phyloP scores from a whole-genome alignment of 306 rosid species.

The Erythrophleum fordii region DNA sequence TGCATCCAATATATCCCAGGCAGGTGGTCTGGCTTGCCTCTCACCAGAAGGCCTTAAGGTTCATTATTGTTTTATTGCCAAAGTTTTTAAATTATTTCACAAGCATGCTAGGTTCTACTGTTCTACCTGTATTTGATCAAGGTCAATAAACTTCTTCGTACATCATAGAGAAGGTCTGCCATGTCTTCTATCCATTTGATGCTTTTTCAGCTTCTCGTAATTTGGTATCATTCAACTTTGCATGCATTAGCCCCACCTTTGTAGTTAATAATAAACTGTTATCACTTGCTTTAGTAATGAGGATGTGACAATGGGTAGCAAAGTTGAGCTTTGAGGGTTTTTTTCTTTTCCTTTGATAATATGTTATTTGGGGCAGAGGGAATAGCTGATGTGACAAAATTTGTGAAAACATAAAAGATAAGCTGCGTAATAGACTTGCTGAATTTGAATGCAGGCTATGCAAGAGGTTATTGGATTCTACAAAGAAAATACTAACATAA shows the following conservation, averaged over 20 bases:
- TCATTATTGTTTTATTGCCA: constrained; percentile 34
- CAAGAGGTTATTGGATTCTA: constrained; percentile 77
- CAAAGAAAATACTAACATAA: constrained; percentile 84
- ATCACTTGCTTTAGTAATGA: neutral
- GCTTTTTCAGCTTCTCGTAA: neutral
- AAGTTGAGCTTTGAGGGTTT: neutral
- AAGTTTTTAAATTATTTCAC: neutral
- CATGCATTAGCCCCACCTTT: neutral
- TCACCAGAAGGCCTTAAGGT: constrained; percentile 91
- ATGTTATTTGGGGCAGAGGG: neutral
- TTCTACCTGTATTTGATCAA: neutral
- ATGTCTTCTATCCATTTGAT: neutral
- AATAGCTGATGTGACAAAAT: neutral
- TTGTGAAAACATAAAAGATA: neutral
- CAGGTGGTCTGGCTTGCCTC: constrained; percentile 95
- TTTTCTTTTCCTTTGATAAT: neutral
- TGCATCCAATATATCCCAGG: constrained; percentile 91
- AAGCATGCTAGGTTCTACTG: neutral
- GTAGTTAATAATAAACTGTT: neutral
- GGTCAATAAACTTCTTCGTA: neutral
- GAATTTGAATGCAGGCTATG: constrained; percentile 75
- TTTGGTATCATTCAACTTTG: neutral
- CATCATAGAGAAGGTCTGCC: neutral
- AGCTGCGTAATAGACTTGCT: constrained; percentile 22
- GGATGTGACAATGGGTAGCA: neutral